phyloP scores from a whole-genome alignment of 495 filamentous ascomycete species.

The Tetracladium setigerum region DNA sequence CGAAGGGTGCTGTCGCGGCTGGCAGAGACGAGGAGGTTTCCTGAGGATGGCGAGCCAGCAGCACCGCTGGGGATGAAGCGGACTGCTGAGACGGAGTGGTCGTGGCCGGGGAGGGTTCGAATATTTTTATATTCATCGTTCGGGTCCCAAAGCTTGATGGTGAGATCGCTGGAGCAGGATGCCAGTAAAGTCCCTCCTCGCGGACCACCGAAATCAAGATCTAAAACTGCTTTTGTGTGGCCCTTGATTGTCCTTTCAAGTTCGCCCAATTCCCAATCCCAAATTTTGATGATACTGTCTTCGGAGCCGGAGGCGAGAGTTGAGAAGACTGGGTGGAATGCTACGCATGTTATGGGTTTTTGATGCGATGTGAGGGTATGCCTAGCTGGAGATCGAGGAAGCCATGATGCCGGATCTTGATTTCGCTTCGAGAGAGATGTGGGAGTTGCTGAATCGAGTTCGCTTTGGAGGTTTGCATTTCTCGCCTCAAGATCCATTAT shows the following conservation, averaged over 20 bases:
- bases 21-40: slow-evolving; percentile 75
- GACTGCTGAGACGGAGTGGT: slow-evolving; percentile 82
- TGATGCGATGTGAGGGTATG: slow-evolving; percentile 85
- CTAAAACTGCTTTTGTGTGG: slow-evolving; percentile 82
- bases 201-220: slow-evolving; percentile 88
- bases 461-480: slow-evolving; percentile 61
- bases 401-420: slow-evolving; percentile 80
- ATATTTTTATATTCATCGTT: slow-evolving; percentile 94
- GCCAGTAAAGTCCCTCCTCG: slow-evolving; percentile 79
- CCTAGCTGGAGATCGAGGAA: slow-evolving; percentile 70
- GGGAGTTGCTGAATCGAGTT: slow-evolving; percentile 80
- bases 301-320: slow-evolving; percentile 89
- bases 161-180: slow-evolving; percentile 83
- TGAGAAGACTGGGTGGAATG: slow-evolving; percentile 92
- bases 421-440: slow-evolving; percentile 70
- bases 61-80: slow-evolving; percentile 81
- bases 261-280: slow-evolving; percentile 97
- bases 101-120: slow-evolving; percentile 85
- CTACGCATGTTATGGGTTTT: slow-evolving; percentile 73
- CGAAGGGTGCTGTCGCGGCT: slow-evolving; percentile 75
- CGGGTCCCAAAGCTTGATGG: slow-evolving; percentile 96
- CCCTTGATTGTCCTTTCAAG: slow-evolving; percentile 88
- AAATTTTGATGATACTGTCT: slow-evolving; percentile 84
- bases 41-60: slow-evolving; percentile 51
- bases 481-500: slow-evolving; percentile 89